These are phyloP conservation scores for Plasmodium blacklocki DNA, from an alignment of 169 alveolate genomes.

Conservation along the genomic window DNA sequence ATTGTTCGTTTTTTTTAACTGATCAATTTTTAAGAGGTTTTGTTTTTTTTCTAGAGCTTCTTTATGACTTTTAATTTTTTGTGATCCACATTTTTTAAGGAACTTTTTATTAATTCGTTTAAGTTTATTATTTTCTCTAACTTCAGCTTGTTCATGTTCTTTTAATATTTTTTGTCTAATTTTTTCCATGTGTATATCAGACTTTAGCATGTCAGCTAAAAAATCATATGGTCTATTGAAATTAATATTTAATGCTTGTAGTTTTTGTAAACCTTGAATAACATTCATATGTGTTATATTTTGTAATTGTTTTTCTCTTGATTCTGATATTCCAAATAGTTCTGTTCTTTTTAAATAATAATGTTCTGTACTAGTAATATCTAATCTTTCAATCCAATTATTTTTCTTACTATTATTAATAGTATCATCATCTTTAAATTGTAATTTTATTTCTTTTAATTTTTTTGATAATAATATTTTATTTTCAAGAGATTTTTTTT, in stretches of 20 bases:
- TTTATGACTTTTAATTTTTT: slow-evolving; percentile 23
- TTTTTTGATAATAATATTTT: slow-evolving; percentile 19
- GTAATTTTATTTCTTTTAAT: slow-evolving; percentile 30
- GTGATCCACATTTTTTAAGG: slow-evolving; percentile 60
- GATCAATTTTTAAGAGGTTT: slow-evolving; percentile 38
- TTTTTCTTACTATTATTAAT: background rate
- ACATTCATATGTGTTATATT: slow-evolving; percentile 28
- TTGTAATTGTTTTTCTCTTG: slow-evolving; percentile 33
- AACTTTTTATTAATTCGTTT: slow-evolving; percentile 65
- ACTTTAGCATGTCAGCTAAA: slow-evolving; percentile 52
- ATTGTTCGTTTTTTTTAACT: slow-evolving; percentile 15
- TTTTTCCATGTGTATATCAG: slow-evolving; percentile 57
- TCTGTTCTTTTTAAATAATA: slow-evolving; percentile 32
- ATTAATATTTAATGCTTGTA: slow-evolving; percentile 23
- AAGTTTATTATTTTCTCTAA: slow-evolving; percentile 39
- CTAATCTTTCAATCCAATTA: slow-evolving; percentile 53
- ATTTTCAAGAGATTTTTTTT: slow-evolving; percentile 6
- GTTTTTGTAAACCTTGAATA: slow-evolving; percentile 29
- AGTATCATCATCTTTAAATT: background rate
- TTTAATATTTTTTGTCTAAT: slow-evolving; percentile 23
- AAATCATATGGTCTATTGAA: slow-evolving; percentile 71
- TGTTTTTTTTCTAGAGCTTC: slow-evolving; percentile 64
- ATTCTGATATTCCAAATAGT: slow-evolving; percentile 20
- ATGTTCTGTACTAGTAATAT: slow-evolving; percentile 47
- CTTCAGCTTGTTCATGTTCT: slow-evolving; percentile 44